Conservation (phyloP, 495 filamentous ascomycete species). For the Penicillium taxi region DNA sequence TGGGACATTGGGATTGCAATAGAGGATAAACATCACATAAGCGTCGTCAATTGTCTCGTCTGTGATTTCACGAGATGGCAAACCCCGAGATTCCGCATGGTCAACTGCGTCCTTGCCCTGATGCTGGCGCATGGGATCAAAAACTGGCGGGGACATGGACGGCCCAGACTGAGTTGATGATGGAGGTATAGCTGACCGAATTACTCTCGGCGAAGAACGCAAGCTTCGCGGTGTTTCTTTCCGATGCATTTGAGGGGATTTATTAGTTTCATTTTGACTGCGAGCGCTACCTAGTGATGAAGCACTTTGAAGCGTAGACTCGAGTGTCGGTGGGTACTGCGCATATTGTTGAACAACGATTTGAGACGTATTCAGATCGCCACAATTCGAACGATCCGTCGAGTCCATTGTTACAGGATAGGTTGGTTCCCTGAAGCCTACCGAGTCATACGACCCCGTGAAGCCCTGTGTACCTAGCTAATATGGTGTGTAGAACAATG, state of each 20-base stretch:
- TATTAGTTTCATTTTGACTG: conserved; percentile 31
- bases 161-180: conserved; percentile 27
- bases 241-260: conserved; percentile 35
- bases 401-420: conserved; percentile 29
- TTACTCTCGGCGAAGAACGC: conserved; percentile 36
- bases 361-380: conserved; percentile 24
- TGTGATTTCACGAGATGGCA: conserved; percentile 66
- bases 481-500: too few relatives aligned
- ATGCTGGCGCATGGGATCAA: conserved; percentile 27
- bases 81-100: conserved; percentile 29
- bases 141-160: conserved; percentile 38
- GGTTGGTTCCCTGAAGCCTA: conserved; percentile 29
- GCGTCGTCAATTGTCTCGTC: conserved; percentile 75
- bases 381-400: conserved; percentile 21
- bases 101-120: conserved; percentile 29
- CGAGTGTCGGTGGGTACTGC: conserved; percentile 33
- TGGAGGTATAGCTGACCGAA: conserved; percentile 25
- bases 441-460: too few relatives aligned
- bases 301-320: conserved; percentile 34
- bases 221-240: conserved; percentile 40
- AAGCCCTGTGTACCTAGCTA: too few relatives aligned
- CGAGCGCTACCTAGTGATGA: conserved; percentile 39
- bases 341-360: conserved; percentile 42
- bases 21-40: conserved; percentile 81
- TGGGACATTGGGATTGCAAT: conserved; percentile 78